Conservation (phyloP, 1,284 basidiomycete genomes). For the Trichosporon coremiiforme region DNA sequence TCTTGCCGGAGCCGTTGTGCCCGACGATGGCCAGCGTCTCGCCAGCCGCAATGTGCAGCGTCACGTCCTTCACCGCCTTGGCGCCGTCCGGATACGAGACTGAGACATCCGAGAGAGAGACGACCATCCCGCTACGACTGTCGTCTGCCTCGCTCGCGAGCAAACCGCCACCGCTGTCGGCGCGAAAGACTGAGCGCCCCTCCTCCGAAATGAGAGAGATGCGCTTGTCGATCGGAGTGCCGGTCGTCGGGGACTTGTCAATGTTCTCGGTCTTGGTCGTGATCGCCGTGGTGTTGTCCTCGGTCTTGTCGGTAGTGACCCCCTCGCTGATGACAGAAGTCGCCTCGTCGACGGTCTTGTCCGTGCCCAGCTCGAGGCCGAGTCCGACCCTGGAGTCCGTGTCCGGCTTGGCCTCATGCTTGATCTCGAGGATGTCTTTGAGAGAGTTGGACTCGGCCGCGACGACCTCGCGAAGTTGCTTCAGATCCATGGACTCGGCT, state of each 20-base stretch:
- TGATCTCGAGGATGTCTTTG: background rate
- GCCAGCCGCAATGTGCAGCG: constrained; percentile 68
- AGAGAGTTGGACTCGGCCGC: background rate
- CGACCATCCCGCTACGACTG: background rate
- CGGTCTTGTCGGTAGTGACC: background rate
- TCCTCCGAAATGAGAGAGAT: background rate
- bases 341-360: too few species aligned
- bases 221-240: background rate
- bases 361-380: background rate
- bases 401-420: background rate
- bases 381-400: background rate
- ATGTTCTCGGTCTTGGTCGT: background rate
- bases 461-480: too few species aligned
- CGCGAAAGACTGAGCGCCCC: background rate
- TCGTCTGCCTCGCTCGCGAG: background rate
- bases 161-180: background rate
- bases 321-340: background rate
- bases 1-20: constrained; percentile 19
- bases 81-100: constrained; percentile 3
- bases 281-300: background rate
- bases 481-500: background rate
- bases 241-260: background rate
- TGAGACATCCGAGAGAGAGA: background rate
- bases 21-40: constrained; percentile 66
- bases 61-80: constrained; percentile 58